Conservation (phyloP, 2,329 filamentous ascomycete species). For the Didymella glomerata region DNA sequence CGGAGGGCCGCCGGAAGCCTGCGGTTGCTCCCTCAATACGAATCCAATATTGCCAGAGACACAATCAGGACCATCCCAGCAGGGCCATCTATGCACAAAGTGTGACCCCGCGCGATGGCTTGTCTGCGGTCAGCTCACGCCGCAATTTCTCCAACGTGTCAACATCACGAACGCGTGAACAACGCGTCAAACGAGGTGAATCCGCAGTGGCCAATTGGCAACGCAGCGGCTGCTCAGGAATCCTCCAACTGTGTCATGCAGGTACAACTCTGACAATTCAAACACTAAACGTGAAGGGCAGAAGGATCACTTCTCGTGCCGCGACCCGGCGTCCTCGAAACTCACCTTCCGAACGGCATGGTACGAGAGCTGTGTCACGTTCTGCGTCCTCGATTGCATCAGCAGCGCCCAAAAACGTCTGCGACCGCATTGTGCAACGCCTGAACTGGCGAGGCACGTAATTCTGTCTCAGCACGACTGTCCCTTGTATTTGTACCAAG, state of each 20-base stretch:
- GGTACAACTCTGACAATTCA: constrained; percentile 11
- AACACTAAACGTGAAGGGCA: not conserved
- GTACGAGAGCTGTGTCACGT: constrained; percentile 13
- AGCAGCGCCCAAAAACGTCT: constrained; percentile 17
- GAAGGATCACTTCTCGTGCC: constrained; percentile 1
- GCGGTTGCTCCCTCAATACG: constrained; percentile 14
- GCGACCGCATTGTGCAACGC: constrained; percentile 16
- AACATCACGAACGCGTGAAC: not conserved
- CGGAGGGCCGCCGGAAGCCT: constrained; percentile 2
- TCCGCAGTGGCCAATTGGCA: constrained; percentile 3
- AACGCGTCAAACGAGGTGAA: constrained; percentile 4
- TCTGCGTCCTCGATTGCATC: constrained; percentile 13
- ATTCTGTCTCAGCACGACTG: not conserved
- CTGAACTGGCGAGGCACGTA: constrained; percentile 6
- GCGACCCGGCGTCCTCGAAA: constrained; percentile 5
- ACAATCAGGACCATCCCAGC: constrained; percentile 7
- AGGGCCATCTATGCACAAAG: not conserved
- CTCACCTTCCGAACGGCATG: not conserved
- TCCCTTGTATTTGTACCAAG: constrained; percentile 6
- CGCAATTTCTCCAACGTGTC: constrained; percentile 2
- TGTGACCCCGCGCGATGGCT: constrained; percentile 1
- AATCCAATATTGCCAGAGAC: constrained; percentile 16
- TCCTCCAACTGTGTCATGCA: constrained; percentile 8
- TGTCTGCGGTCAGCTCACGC: constrained; percentile 13
- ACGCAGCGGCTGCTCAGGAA: constrained; percentile 13